Percentiles rank a stretch among this genome's conserved stretches.
Conservation (phyloP, 495 filamentous ascomycete genomes). For the Lasiosphaeria ovina region DNA sequence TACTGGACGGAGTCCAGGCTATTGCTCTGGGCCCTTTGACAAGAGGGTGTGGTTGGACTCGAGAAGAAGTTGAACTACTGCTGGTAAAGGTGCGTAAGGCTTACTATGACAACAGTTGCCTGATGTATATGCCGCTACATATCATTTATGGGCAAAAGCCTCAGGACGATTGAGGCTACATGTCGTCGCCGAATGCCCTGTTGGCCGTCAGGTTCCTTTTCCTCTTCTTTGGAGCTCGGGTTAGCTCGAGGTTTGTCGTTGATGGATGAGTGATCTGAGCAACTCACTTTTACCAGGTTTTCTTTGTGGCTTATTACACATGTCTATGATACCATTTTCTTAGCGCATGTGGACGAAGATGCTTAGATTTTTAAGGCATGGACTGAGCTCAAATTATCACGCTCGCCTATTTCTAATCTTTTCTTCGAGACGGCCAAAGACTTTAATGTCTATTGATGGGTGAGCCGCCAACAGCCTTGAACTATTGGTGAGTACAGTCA, state of each 20-base stretch:
- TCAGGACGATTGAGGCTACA: conserved; percentile 4
- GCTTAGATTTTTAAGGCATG: background rate
- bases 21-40: conserved; percentile 64
- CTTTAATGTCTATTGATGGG: too few species aligned
- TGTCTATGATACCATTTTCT: background rate
- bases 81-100: conserved; percentile 45
- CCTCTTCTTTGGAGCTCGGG: background rate
- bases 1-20: conserved; percentile 59
- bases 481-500: too few species aligned
- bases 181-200: background rate
- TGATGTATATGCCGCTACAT: conserved; percentile 52
- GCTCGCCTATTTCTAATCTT: too few species aligned
- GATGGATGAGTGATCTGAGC: too few species aligned
- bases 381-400: too few species aligned
- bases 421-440: too few species aligned
- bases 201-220: background rate
- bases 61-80: conserved; percentile 48
- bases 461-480: too few species aligned
- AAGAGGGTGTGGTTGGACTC: conserved; percentile 48
- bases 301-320: background rate
- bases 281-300: background rate
- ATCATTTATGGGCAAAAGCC: conserved; percentile 52
- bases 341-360: background rate
- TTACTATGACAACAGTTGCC: conserved; percentile 42
- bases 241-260: too few species aligned